Conservation (phyloP, 2,329 filamentous ascomycete species). For the Dactylellina sp. region DNA sequence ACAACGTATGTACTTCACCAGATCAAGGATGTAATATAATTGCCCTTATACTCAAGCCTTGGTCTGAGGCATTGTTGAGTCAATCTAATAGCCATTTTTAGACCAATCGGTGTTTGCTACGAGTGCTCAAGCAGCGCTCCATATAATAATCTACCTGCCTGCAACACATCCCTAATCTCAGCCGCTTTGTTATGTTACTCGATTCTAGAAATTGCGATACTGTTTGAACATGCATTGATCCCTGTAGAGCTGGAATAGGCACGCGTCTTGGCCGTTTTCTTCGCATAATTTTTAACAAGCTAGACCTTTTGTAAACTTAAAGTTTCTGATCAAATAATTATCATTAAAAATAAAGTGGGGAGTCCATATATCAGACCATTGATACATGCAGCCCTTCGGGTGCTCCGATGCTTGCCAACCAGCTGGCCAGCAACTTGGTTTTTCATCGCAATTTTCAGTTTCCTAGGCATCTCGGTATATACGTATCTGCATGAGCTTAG, state of each 20-base stretch:
- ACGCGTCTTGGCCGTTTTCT: background rate
- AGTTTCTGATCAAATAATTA: background rate
- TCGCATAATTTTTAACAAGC: background rate
- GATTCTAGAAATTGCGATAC: background rate
- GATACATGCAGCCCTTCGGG: conserved; percentile 8
- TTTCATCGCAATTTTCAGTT: background rate
- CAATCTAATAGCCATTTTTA: no score
- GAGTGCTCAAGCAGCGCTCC: no score
- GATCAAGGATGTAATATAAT: no score
- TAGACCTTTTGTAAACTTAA: background rate
- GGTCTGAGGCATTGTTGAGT: no score
- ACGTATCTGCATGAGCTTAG: background rate
- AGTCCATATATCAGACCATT: conserved; percentile 1
- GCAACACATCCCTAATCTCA: background rate
- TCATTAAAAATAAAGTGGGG: background rate
- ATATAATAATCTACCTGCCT: no score
- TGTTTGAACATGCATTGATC: background rate
- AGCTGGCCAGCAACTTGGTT: no score
- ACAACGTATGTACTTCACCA: no score
- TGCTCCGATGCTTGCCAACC: background rate
- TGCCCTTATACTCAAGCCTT: no score
- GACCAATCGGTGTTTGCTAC: no score
- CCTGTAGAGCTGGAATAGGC: background rate
- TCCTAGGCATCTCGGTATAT: background rate
- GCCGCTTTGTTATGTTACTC: background rate